Conservation (phyloP, 2,329 filamentous ascomycete species). For the Ophidiomyces ophidiicola region DNA sequence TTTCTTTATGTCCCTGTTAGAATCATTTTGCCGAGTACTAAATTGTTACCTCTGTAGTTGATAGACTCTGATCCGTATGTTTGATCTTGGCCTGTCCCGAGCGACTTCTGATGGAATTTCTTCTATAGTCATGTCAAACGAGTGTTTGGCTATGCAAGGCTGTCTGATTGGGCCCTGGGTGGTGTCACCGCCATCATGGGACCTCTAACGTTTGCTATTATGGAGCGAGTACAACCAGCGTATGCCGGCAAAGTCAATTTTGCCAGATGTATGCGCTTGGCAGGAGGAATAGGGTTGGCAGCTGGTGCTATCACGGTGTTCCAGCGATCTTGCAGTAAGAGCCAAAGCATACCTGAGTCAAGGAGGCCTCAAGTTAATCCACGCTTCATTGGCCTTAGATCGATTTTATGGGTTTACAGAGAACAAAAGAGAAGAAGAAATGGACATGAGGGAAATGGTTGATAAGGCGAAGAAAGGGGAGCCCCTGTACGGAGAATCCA, state of each 20-base stretch:
- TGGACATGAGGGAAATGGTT: constrained; percentile 99
- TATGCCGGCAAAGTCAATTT: constrained; percentile 74
- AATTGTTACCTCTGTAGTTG: constrained; percentile 49
- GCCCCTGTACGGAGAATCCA: constrained; percentile 72
- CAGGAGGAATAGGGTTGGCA: constrained; percentile 56
- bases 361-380: constrained; percentile 13
- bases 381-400: constrained; percentile 41
- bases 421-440: constrained; percentile 79
- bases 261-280: constrained; percentile 67
- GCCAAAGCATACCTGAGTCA: background rate
- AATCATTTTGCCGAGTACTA: constrained; percentile 10
- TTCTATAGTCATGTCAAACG: constrained; percentile 68
- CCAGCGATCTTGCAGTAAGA: constrained; percentile 67
- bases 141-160: constrained; percentile 74
- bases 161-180: constrained; percentile 68
- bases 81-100: constrained; percentile 7
- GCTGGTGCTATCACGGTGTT: constrained; percentile 81
- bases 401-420: constrained; percentile 93
- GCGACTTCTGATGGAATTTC: background rate
- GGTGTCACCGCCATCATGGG: constrained; percentile 56
- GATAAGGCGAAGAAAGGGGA: constrained; percentile 86
- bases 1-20: constrained; percentile 10
- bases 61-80: constrained; percentile 98
- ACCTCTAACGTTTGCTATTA: constrained; percentile 60
- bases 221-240: constrained; percentile 77